Conservation (phyloP, 176 grass and related monocot species). For the Cenchrus fungigraminus region DNA sequence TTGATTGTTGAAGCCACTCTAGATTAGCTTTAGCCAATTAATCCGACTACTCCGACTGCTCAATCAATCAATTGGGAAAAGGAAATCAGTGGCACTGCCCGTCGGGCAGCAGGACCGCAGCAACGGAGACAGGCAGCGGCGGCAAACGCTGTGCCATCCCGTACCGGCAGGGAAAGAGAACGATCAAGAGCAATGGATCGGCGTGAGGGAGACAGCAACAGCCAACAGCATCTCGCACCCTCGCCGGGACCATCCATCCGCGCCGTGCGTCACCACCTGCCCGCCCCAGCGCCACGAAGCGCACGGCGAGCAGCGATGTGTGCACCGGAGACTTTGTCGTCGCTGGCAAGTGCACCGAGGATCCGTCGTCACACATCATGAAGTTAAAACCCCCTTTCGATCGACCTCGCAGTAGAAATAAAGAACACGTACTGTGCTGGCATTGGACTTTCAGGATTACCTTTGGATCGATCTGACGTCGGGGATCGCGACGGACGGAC, state of each 20-base stretch:
- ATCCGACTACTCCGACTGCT: not conserved
- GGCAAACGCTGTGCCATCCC: not conserved
- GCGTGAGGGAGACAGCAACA: not conserved
- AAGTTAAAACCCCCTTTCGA: not conserved
- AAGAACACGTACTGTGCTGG: not conserved
- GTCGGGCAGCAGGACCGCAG: not conserved
- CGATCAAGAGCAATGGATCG: not conserved
- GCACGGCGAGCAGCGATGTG: not conserved
- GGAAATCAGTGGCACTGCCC: not conserved
- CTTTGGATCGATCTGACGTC: not conserved
- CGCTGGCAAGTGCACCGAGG: not conserved
- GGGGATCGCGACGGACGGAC: not conserved
- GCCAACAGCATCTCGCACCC: not conserved
- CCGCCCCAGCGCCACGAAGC: not conserved
- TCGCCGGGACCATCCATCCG: not conserved
- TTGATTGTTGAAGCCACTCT: not conserved
- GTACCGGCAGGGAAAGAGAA: slow-evolving; percentile 3
- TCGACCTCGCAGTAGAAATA: not conserved
- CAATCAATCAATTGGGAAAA: not conserved
- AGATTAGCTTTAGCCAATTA: not conserved
- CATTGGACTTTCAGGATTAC: not conserved
- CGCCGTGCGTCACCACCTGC: not conserved
- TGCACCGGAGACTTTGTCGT: not conserved
- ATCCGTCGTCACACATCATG: not conserved
- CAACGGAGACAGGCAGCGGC: not conserved